Evolutionary conservation across 2,329 filamentous ascomycete species (phyloP).

Genomic region (Exophiala oligosperma): DNA sequence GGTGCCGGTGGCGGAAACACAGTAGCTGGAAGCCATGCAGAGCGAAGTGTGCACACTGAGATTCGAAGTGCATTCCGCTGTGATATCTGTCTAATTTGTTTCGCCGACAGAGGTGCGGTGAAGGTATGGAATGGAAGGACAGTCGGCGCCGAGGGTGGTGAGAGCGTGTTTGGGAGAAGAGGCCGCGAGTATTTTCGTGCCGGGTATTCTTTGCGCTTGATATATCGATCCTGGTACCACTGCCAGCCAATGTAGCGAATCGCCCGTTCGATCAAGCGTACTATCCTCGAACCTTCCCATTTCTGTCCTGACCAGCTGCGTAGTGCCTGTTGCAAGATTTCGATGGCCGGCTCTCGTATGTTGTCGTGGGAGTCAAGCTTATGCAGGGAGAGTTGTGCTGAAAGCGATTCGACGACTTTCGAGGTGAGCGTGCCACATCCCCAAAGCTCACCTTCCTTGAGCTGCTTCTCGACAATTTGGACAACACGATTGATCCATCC

Average conservation of each 20-base stretch:
- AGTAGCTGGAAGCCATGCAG: conserved; percentile 78
- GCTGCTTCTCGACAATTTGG: conserved; percentile 84
- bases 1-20: conserved; percentile 85
- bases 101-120: conserved; percentile 87
- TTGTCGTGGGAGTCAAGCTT: conserved; percentile 12
- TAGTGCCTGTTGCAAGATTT: conserved; percentile 37
- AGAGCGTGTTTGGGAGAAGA: conserved; percentile 68
- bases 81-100: conserved; percentile 89
- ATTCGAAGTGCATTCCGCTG: conserved; percentile 93
- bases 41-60: conserved; percentile 81
- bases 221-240: conserved; percentile 83
- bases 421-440: conserved; percentile 67
- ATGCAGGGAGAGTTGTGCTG: conserved; percentile 45
- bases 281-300: conserved; percentile 85
- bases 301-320: conserved; percentile 68
- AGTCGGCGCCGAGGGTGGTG: conserved; percentile 84
- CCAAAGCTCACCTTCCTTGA: conserved; percentile 84
- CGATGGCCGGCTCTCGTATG: conserved; percentile 24
- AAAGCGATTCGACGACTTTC: conserved; percentile 53
- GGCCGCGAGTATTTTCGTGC: conserved; percentile 67
- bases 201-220: conserved; percentile 59
- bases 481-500: conserved; percentile 91
- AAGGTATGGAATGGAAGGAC: conserved; percentile 98
- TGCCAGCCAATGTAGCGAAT: conserved; percentile 75
- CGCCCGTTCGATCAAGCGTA: conserved; percentile 81